Percentiles rank a stretch among this genome's conserved stretches.
These are phyloP conservation scores for Cucurbita argyrosperma DNA, from an alignment of 306 rosid species.

Conservation along the genomic window DNA sequence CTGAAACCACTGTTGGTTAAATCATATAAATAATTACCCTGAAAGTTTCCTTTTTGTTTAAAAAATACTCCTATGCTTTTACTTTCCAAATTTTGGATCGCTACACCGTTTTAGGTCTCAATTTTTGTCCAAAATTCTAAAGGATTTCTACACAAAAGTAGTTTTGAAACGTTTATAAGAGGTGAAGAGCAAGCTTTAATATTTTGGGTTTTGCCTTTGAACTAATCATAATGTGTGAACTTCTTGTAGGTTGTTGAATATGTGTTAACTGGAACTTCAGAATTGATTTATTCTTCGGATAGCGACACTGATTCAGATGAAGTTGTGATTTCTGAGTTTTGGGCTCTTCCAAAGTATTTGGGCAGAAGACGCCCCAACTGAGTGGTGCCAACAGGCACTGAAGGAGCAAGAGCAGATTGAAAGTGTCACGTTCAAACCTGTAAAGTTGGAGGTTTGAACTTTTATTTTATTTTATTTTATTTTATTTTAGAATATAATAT, in stretches of 20 bases:
- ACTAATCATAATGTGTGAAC: not conserved
- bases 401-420: not conserved
- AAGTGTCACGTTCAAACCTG: not conserved
- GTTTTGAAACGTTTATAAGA: not conserved
- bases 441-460: not conserved
- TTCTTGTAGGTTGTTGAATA: conserved; percentile 49
- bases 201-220: not conserved
- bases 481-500: too few relatives aligned
- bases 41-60: too few relatives aligned
- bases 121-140: too few relatives aligned
- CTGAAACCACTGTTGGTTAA: not conserved
- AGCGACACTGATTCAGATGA: conserved; percentile 66
- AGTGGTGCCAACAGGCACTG: too few relatives aligned
- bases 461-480: too few relatives aligned
- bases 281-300: conserved; percentile 40
- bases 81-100: too few relatives aligned
- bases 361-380: not conserved
- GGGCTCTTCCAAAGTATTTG: conserved; percentile 45
- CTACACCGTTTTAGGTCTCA: too few relatives aligned
- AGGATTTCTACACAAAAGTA: too few relatives aligned
- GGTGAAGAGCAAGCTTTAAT: not conserved
- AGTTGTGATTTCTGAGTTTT: conserved; percentile 29
- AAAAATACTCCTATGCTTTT: not conserved
- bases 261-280: conserved; percentile 32
- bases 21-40: not conserved